These are phyloP conservation scores for Lactarius sanguifluus DNA, from an alignment of 768 basidiomycete species.

Conservation along the genomic window DNA sequence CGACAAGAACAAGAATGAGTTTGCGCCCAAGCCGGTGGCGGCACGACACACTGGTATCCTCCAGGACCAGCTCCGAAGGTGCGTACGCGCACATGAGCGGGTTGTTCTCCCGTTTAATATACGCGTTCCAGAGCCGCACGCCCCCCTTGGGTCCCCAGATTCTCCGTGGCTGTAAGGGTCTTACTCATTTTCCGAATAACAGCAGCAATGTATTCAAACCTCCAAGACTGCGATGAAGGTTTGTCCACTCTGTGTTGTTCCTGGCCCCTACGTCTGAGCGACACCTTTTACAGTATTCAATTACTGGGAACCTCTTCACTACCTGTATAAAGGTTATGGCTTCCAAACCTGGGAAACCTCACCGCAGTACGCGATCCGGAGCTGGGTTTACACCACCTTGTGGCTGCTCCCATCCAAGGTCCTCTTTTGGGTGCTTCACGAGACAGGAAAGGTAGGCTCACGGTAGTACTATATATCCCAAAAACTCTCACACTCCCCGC, in stretches of 20 bases:
- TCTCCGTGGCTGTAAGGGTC: constrained; percentile 81
- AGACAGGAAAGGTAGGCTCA: constrained; percentile 67
- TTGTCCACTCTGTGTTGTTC: neutral
- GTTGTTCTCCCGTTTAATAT: constrained; percentile 21
- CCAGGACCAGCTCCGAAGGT: constrained; percentile 80
- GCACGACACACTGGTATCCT: constrained; percentile 64
- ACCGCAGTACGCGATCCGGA: constrained; percentile 86
- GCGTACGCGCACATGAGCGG: constrained; percentile 18
- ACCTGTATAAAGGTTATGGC: constrained; percentile 77
- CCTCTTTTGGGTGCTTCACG: constrained; percentile 47
- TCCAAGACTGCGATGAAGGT: constrained; percentile 98
- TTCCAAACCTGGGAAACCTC: constrained; percentile 99
- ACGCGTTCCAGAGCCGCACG: constrained; percentile 52
- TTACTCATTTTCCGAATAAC: constrained; percentile 76
- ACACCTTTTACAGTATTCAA: constrained; percentile 72
- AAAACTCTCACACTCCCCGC: constrained; percentile 26
- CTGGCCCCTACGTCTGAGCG: neutral
- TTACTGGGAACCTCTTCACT: constrained; percentile 98
- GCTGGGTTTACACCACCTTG: constrained; percentile 89
- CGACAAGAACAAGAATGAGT: constrained; percentile 29
- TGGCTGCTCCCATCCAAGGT: constrained; percentile 70
- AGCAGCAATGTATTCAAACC: constrained; percentile 93
- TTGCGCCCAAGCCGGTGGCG: constrained; percentile 28
- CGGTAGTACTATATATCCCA: neutral
- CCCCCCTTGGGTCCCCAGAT: constrained; percentile 82